These are phyloP conservation scores for Tricholoma sp. DNA, from an alignment of 768 basidiomycete genomes.

Conservation along the genomic window DNA sequence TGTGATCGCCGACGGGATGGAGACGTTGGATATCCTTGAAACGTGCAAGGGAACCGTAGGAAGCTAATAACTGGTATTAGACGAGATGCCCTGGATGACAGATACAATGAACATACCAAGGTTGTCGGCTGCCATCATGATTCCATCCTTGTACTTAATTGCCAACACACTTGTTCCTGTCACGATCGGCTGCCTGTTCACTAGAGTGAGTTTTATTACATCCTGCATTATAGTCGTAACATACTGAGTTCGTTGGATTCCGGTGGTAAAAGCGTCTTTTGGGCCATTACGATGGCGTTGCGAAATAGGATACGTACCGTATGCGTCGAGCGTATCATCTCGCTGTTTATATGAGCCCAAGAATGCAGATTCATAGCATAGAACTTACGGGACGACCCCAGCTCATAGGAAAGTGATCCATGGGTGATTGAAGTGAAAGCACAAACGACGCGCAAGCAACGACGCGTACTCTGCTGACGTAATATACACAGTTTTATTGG, in stretches of 20 bases:
- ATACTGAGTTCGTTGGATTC: conserved; percentile 80
- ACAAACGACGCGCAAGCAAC: conserved; percentile 19
- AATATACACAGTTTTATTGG: not conserved
- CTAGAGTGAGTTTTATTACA: not conserved
- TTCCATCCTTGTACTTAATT: conserved; percentile 91
- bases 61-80: conserved; percentile 45
- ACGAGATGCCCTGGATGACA: not conserved
- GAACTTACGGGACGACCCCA: conserved; percentile 73
- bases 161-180: conserved; percentile 97
- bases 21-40: conserved; percentile 94
- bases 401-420: conserved; percentile 84
- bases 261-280: conserved; percentile 56
- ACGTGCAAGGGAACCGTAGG: conserved; percentile 94
- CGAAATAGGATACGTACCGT: conserved; percentile 73
- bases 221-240: conserved; percentile 10
- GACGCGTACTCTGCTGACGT: conserved; percentile 22
- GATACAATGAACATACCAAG: conserved; percentile 51
- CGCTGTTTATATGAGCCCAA: conserved; percentile 36
- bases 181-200: conserved; percentile 82
- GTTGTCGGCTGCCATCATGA: conserved; percentile 98
- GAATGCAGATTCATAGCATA: not conserved
- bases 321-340: conserved; percentile 70
- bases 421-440: not conserved
- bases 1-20: conserved; percentile 76
- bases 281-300: conserved; percentile 45